Evolutionary conservation across 2,329 filamentous ascomycete genomes (phyloP), one percentile per base, ranked within the genome.

Genomic region (Pleurostoma richardsiae): DNA sequence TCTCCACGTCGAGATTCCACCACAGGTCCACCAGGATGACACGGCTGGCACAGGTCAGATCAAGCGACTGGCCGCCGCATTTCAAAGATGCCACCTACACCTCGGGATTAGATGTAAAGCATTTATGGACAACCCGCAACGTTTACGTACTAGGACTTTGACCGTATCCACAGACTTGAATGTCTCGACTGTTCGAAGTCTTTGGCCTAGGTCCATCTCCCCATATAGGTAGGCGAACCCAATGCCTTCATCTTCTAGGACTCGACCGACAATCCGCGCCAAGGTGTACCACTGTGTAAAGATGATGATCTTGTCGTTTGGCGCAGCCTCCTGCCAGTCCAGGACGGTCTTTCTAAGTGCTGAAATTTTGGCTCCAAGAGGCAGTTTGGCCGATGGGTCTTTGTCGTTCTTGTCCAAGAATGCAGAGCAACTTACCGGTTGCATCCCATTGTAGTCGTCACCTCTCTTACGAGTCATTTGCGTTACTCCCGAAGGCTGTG

Each of bases 81-180:
- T 36, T 8, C 8, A 36, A n/a, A 8, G n/a, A 41, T 8, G 40
- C 30, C 10, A 48, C 26, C 46, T 48, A 5, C 8, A 36, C 3
- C 11, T 10, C 4, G 33, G 8, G 8, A 36, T 8, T n/a, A 8
- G 8, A 36, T 36, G 33, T n/a, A 36, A 36, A 36, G 33, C 33
- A 19, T 19, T 19, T 19, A 19, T 19, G 33, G n/a, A n/a, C 8
- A 8, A 36, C 33, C 8, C 8, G 8, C 4, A 11, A 5, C 19
- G 26, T 39, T 2, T 8, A 36, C 44, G 36, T 39, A 46, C 44
- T 26, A 46, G 11, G 3, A 46, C 44, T 11, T 46, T 41, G 39
- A 46, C 39, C 5, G 28, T 19, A n/a, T 6, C 11, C 8, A 11
- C 5, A 6, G 30, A 10, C 30, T 42, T 41, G 44, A 46, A 46